Percentiles rank a stretch among this genome's conserved stretches.
Conservation (phyloP, 495 filamentous ascomycete genomes). For the Glarea lozoyensis region DNA sequence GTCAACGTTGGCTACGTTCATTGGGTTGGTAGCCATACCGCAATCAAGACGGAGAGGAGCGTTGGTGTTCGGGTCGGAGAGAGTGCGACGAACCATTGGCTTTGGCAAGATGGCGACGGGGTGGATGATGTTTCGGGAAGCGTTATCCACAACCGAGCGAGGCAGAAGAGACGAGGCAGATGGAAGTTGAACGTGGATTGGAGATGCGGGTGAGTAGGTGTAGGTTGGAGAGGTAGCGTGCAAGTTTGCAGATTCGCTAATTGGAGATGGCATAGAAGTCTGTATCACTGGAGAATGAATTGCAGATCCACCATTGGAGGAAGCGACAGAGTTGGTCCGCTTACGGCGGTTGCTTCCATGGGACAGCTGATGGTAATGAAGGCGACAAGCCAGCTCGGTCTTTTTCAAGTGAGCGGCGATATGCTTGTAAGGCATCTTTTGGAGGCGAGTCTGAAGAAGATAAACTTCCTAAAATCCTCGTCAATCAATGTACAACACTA, state of each 20-base stretch:
- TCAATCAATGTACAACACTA: conserved; percentile 6
- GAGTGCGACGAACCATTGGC: conserved; percentile 38
- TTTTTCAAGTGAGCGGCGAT: conserved; percentile 77
- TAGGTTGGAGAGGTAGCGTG: conserved; percentile 12
- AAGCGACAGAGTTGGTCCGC: conserved; percentile 54
- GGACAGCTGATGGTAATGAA: conserved; percentile 77
- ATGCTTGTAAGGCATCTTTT: conserved; percentile 86
- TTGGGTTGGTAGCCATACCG: conserved; percentile 25
- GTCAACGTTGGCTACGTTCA: conserved; percentile 41
- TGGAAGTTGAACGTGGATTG: conserved; percentile 16
- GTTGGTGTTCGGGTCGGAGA: conserved; percentile 22
- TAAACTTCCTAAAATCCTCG: conserved; percentile 61
- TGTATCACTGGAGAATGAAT: conserved; percentile 33
- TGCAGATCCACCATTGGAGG: conserved; percentile 36
- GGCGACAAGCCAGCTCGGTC: conserved; percentile 75
- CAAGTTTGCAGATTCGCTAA: conserved; percentile 26
- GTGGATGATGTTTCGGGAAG: conserved; percentile 27
- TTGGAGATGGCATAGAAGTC: conserved; percentile 35
- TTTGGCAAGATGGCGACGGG: conserved; percentile 52
- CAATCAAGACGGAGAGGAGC: conserved; percentile 39
- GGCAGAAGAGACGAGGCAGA: conserved; percentile 18
- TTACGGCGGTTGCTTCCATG: conserved; percentile 70
- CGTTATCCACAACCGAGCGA: conserved; percentile 19
- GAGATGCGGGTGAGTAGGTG: conserved; percentile 18
- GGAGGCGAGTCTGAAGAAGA: conserved; percentile 70